Conservation (phyloP, 768 basidiomycete species). For the Trametes villosa region DNA sequence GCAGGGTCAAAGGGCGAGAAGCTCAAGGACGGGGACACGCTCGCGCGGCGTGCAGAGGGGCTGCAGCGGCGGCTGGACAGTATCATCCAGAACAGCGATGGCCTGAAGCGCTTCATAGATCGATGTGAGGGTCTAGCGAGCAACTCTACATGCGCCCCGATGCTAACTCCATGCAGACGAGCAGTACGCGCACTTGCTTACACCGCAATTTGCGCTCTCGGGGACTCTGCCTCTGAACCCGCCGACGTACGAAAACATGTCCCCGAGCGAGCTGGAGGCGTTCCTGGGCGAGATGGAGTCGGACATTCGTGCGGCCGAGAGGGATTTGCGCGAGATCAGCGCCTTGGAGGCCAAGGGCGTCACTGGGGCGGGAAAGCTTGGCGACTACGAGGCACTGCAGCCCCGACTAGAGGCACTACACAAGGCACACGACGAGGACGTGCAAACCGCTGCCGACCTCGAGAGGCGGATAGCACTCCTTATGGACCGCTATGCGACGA, state of each 20-base stretch:
- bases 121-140: slow-evolving; percentile 55
- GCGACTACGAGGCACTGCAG: slow-evolving; percentile 66
- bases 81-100: slow-evolving; percentile 70
- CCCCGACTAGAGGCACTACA: slow-evolving; percentile 70
- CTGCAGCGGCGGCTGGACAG: slow-evolving; percentile 60
- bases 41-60: slow-evolving; percentile 62
- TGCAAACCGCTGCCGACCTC: slow-evolving; percentile 56
- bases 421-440: slow-evolving; percentile 62
- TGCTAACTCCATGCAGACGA: slow-evolving; percentile 54
- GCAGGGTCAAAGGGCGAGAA: slow-evolving; percentile 28
- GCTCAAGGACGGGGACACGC: slow-evolving; percentile 56
- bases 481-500: slow-evolving; percentile 71
- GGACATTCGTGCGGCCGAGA: slow-evolving; percentile 81
- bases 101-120: slow-evolving; percentile 73
- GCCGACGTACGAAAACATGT: slow-evolving; percentile 67
- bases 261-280: slow-evolving; percentile 68
- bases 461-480: slow-evolving; percentile 68
- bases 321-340: slow-evolving; percentile 80
- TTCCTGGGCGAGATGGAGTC: slow-evolving; percentile 80
- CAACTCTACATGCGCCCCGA: not conserved
- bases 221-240: slow-evolving; percentile 52
- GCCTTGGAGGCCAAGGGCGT: slow-evolving; percentile 71
- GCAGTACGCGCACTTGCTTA: slow-evolving; percentile 73
- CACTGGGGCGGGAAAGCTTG: slow-evolving; percentile 69
- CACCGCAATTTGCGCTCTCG: slow-evolving; percentile 78